A percentile compares a stretch with the other conserved stretches of the same genome.
Conservation (phyloP, 495 filamentous ascomycete genomes). For the Penicillium antarcticum region DNA sequence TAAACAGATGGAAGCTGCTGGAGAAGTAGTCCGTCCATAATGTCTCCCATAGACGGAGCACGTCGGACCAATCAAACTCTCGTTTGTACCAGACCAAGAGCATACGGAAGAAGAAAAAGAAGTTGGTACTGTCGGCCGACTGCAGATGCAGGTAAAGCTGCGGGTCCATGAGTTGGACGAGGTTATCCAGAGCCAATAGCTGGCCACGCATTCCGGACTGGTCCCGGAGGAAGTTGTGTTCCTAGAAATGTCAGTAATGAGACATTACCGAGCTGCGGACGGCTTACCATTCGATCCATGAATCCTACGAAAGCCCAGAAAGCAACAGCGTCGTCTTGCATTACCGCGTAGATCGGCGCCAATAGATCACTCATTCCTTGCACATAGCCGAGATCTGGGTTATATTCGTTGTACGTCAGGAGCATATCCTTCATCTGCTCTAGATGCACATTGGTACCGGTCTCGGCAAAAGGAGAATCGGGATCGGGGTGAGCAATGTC, state of each 20-base stretch:
- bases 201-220: constrained; percentile 94
- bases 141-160: constrained; percentile 88
- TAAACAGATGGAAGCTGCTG: constrained; percentile 89
- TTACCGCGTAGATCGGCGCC: constrained; percentile 91
- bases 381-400: constrained; percentile 88
- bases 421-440: constrained; percentile 99
- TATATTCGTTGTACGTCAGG: constrained; percentile 96
- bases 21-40: constrained; percentile 92
- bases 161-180: constrained; percentile 94
- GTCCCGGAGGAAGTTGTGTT: constrained; percentile 94
- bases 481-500: constrained; percentile 98
- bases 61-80: constrained; percentile 85
- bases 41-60: constrained; percentile 85
- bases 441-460: constrained; percentile 93
- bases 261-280: neutral
- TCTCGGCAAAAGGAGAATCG: constrained; percentile 86
- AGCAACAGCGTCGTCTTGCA: constrained; percentile 94
- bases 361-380: constrained; percentile 98
- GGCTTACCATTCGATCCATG: constrained; percentile 83
- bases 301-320: constrained; percentile 97
- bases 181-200: constrained; percentile 83
- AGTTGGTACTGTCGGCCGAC: constrained; percentile 89
- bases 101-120: constrained; percentile 99
- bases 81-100: constrained; percentile 97
- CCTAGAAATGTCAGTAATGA: constrained; percentile 35